Conservation (phyloP, 2,329 filamentous ascomycete genomes). For the Trematosphaeria pertusa region DNA sequence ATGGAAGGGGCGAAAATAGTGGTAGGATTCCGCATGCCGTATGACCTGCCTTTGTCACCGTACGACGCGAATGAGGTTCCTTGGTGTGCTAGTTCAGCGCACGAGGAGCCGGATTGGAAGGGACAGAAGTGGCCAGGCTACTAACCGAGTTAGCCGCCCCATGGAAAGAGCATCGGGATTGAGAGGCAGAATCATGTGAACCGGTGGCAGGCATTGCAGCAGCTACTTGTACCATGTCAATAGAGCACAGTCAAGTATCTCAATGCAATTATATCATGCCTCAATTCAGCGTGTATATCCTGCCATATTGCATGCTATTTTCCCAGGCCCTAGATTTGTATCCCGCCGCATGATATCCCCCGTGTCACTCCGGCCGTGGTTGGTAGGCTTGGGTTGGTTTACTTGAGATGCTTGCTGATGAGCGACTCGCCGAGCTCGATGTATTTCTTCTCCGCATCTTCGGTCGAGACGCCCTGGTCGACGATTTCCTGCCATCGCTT, state of each 20-base stretch:
- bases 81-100: conserved; percentile 73
- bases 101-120: conserved; percentile 69
- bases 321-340: not conserved
- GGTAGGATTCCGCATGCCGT: conserved; percentile 81
- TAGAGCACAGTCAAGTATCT: too few relatives aligned
- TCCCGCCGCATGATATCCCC: not conserved
- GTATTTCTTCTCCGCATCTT: conserved; percentile 79
- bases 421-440: conserved; percentile 74
- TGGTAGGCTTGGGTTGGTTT: conserved; percentile 26
- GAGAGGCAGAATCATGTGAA: too few relatives aligned
- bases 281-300: not conserved
- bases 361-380: conserved; percentile 42
- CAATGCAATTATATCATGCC: too few relatives aligned
- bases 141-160: too few relatives aligned
- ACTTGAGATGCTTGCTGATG: conserved; percentile 71
- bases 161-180: too few relatives aligned
- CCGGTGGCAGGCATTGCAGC: too few relatives aligned
- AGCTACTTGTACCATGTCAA: too few relatives aligned
- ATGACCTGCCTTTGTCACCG: conserved; percentile 73
- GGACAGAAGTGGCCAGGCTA: conserved; percentile 52
- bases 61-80: conserved; percentile 72
- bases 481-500: conserved; percentile 76
- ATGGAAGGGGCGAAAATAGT: conserved; percentile 34
- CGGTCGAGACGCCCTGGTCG: conserved; percentile 66
- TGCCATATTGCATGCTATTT: not conserved